Evolutionary conservation across 139 green algal species (phyloP), one percentile per base, ranked within the genome.

Genomic region (Picochlorum sp.): DNA sequence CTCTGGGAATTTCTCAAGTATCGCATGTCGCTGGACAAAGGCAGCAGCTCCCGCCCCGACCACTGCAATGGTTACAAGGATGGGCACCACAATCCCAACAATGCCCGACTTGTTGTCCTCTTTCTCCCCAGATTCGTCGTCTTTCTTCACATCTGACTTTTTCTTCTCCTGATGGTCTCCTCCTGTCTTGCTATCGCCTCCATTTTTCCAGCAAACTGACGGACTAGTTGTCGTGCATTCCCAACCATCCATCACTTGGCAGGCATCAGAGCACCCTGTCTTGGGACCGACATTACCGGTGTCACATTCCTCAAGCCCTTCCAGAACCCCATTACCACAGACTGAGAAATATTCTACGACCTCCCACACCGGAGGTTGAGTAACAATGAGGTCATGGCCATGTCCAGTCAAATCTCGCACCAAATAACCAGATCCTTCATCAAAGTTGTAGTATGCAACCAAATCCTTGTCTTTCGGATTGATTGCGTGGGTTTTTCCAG

Each of bases 391-490:
- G 72, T 93, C 72, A 65, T 93, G 82, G 2, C 83, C 83, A 31
- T 78, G 73, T 3, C 79, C 79, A 2, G 85, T 95, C 16, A 74
- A 65, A 70, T 95, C 88, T n/a, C 79, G 60, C 6, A 88, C 85
- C 7, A 45, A 34, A 66, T 83, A 86, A 4, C 81, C 88, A 4
- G 50, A 16, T 20, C 88, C 88, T 66, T 88, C 84, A 65, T 95
- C 88, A 69, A 95, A 95, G 31, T 80, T 84, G 83, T 85, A 95
- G 65, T 90, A 93, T 14, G 87, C 83, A 28, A 92, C 80, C 41
- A 91, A 79, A 71, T 87, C 74, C 13, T 65, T 56, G 49, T 79
- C 49, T 8, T 68, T 30, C 0, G 70, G 71, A 55, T 84, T 74
- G 34, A 89, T 59, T 23, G 71, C 70, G 13, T n/a, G 14, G 23